Conservation (phyloP, 208 protist species). For the Trypanosoma cruzi region DNA sequence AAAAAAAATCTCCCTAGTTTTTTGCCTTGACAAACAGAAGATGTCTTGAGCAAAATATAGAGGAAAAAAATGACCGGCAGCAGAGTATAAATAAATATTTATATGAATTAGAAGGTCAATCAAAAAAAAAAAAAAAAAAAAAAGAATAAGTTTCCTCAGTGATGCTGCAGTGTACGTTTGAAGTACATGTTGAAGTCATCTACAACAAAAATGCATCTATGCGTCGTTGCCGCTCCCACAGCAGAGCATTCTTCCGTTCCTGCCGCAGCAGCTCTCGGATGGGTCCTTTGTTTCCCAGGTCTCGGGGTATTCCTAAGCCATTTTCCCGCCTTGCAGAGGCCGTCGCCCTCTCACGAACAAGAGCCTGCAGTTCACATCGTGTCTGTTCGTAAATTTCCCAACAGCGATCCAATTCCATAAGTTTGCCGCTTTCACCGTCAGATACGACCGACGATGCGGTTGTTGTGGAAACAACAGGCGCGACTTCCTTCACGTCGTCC, state of each 20-base stretch:
- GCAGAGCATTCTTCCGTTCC: constrained; percentile 1
- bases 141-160: background rate
- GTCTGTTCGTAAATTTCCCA: constrained; percentile 7
- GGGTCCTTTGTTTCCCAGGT: background rate
- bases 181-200: no score
- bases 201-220: constrained; percentile 16
- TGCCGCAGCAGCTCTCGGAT: constrained; percentile 6
- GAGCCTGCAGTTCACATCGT: constrained; percentile 7
- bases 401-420: background rate
- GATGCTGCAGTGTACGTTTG: no score
- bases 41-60: background rate
- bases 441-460: background rate
- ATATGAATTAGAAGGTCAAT: no score
- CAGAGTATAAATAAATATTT: no score
- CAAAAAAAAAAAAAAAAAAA: no score
- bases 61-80: background rate
- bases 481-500: background rate
- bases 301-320: no score
- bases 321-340: background rate
- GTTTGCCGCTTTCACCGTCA: background rate
- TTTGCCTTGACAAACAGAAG: background rate
- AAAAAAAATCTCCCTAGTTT: no score
- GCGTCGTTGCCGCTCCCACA: constrained; percentile 2
- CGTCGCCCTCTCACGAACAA: background rate
- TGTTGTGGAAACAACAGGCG: no score